These are phyloP conservation scores for Mycena amicta DNA, from an alignment of 768 basidiomycete genomes.

Conservation along the genomic window DNA sequence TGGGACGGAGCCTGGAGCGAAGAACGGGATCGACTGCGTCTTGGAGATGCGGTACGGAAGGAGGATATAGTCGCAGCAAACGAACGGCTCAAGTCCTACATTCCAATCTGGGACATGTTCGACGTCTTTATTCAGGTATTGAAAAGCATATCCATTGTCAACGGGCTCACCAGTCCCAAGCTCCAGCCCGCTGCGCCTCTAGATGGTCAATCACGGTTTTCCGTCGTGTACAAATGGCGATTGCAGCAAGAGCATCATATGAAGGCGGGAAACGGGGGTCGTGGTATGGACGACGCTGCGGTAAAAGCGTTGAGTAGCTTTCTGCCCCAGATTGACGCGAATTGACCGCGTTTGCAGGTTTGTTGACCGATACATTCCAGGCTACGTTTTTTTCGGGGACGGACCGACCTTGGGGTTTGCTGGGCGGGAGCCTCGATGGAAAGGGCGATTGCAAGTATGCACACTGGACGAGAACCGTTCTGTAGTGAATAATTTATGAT, in stretches of 20 bases:
- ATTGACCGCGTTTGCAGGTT: no score
- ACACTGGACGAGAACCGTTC: conserved; percentile 8
- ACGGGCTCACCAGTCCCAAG: no score
- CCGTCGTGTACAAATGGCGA: conserved; percentile 84
- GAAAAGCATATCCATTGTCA: no score
- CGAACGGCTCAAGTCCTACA: conserved; percentile 58
- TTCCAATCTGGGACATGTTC: conserved; percentile 69
- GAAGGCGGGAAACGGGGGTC: conserved; percentile 82
- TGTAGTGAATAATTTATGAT: conserved; percentile 5
- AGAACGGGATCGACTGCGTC: conserved; percentile 38
- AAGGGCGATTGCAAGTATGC: conserved; percentile 8
- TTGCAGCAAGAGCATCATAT: conserved; percentile 88
- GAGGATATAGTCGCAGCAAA: conserved; percentile 68
- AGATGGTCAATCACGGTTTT: conserved; percentile 36
- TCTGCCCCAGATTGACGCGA: no score
- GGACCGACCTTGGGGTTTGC: conserved; percentile 47
- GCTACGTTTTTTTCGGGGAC: conserved; percentile 84
- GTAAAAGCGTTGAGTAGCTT: no score
- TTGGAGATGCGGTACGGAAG: conserved; percentile 41
- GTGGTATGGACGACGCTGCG: conserved; percentile 82
- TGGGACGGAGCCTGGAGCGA: conserved; percentile 53
- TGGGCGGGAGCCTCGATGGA: conserved; percentile 11
- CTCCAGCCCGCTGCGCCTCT: no score
- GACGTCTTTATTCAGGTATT: conserved; percentile 81
- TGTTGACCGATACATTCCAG: conserved; percentile 91